phyloP scores from a whole-genome alignment of 2,329 filamentous ascomycete species.

The Cladosporium sp. region DNA sequence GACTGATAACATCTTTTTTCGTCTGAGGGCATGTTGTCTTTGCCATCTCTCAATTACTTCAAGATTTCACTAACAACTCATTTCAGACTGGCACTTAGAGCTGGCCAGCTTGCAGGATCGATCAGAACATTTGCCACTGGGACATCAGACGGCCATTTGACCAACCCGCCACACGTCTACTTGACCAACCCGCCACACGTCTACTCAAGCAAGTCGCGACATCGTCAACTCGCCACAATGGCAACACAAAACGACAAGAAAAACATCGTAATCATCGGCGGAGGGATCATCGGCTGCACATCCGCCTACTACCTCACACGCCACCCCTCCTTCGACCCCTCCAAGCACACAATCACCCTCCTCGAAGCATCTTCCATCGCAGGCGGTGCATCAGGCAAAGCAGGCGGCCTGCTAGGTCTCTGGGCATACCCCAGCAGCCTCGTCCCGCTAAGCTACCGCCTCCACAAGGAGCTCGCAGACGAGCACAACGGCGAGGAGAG shows the following conservation, averaged over 20 bases:
- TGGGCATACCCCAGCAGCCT: conserved; percentile 88
- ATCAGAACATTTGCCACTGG: too few relatives aligned
- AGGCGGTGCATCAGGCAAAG: conserved; percentile 90
- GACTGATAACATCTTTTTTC: too few relatives aligned
- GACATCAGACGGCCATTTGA: too few relatives aligned
- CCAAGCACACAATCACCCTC: conserved; percentile 73
- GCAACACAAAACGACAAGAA: conserved; percentile 22
- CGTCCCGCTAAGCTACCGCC: conserved; percentile 76
- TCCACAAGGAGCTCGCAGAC: conserved; percentile 79
- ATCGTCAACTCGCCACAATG: conserved; percentile 22
- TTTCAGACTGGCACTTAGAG: too few relatives aligned
- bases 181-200: too few relatives aligned
- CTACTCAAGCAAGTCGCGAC: too few relatives aligned
- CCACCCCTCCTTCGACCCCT: conserved; percentile 72
- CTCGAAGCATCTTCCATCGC: conserved; percentile 83
- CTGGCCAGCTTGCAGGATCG: too few relatives aligned
- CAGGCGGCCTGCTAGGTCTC: conserved; percentile 79
- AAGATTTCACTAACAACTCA: too few relatives aligned
- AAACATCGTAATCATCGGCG: conserved; percentile 51
- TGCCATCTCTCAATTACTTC: too few relatives aligned
- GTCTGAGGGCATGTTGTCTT: too few relatives aligned
- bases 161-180: too few relatives aligned
- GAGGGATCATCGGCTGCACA: conserved; percentile 87
- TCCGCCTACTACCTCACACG: conserved; percentile 88
- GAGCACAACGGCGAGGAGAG: conserved; percentile 71